Conservation (phyloP, 192 early-diverging fungal species). For the Gryganskiella cystojenkinii region DNA sequence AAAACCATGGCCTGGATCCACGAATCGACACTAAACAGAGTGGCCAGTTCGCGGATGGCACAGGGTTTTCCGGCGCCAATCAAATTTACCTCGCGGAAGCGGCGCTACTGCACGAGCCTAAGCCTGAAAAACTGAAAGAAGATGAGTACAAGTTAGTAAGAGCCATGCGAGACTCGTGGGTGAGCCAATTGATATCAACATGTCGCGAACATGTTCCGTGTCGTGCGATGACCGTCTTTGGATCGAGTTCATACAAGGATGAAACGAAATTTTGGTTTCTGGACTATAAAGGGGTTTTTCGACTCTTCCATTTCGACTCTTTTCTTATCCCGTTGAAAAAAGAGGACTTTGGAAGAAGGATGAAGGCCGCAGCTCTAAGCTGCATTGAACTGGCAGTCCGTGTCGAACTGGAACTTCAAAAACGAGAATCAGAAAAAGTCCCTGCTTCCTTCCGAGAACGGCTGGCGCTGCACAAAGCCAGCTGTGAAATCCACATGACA, state of each 20-base stretch:
- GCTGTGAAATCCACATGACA: conserved; percentile 1
- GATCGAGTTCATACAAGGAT: conserved; percentile 23
- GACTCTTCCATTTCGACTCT: conserved; percentile 24
- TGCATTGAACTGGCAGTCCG: conserved; percentile 32
- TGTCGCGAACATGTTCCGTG: conserved; percentile 16
- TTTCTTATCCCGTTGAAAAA: conserved; percentile 26
- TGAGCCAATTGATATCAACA: conserved; percentile 13
- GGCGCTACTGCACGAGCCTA: conserved; percentile 8
- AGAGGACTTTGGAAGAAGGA: conserved; percentile 20
- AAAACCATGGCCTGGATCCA: conserved; percentile 11
- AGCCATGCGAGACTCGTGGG: conserved; percentile 23
- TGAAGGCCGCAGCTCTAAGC: conserved; percentile 25
- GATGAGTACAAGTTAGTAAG: conserved; percentile 22
- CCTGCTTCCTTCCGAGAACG: conserved; percentile 11
- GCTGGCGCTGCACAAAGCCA: conserved; percentile 5
- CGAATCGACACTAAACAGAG: conserved; percentile 14
- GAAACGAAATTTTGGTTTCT: conserved; percentile 22
- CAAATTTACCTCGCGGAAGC: conserved; percentile 18
- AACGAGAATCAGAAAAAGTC: conserved; percentile 11
- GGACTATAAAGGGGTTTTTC: conserved; percentile 23
- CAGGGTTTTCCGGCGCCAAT: conserved; percentile 5
- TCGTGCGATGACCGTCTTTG: conserved; percentile 28
- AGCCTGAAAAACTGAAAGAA: conserved; percentile 13
- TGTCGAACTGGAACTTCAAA: conserved; percentile 9
- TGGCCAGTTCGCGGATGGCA: conserved; percentile 17